Base-by-base conservation (phyloP, 140 eudicot genomes). In the Anethum foeniculum region DNA sequence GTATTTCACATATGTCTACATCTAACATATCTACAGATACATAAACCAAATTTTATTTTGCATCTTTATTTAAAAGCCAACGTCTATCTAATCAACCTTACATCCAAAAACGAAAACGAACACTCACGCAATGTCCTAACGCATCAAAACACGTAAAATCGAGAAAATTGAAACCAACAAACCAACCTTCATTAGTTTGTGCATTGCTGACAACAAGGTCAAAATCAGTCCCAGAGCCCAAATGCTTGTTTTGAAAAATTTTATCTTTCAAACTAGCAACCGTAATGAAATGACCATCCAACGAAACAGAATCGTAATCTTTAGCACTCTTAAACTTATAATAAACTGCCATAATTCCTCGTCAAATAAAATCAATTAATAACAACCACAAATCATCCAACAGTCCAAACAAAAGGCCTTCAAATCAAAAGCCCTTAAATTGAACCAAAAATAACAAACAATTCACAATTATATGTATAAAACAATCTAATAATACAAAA, bases 271-370 rank as follows among this genome's bases (percentile, higher is more conserved):
- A 86, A 77, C 79, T 86, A 77, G 91, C 93, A 85, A 92, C 97
- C 23, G 99, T 82, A 82, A 95, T 90, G 87, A 93, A 95, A 82
- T 93, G 99, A 56, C 98, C 98, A 76, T 95, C 99, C 80, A 93
- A 87, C 39, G 91, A 44, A 80, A 93, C 88, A 38, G 97, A 89
- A 86, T 95, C 98, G 83, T 88, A 91, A 91, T 91, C 98, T 90
- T 93, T 95, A 73, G 99, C 97, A 91, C 99, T 95, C 90, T 95
- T 95, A 83, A 95, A 95, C 91, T 95, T 93, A 83, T 89, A 95
- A 86, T 95, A 91, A 62, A 95, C 97, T 79, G 99, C 97, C 98
- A 92, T 94, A 81, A 83, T 88, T 81, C 48, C 78, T 87, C 69
- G 49, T 81, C 80, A 81, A 78, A 85, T 81, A 68, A 69, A 84